A percentile compares a stretch with the other conserved stretches of the same genome.
phyloP scores from a whole-genome alignment of 1,284 basidiomycete species.

The Melanopsichium pennsylvanicum region DNA sequence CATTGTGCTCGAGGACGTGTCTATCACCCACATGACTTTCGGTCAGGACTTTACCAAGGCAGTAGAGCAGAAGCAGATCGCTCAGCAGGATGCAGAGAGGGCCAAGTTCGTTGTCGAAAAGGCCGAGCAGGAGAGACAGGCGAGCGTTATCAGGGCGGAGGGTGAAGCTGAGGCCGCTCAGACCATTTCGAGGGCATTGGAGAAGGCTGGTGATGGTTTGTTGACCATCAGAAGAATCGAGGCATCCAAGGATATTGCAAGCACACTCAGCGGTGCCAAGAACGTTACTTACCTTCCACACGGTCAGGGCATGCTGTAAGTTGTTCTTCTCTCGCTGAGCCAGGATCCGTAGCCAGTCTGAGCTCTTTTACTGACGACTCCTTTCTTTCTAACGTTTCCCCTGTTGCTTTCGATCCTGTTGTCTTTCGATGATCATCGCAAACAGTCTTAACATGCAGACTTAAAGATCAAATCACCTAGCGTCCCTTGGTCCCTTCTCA shows the following conservation, averaged over 20 bases:
- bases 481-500: not conserved
- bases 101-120: conserved; percentile 98
- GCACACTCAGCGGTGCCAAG: conserved; percentile 65
- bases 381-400: too few species aligned
- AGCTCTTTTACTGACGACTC: not conserved
- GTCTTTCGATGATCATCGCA: not conserved
- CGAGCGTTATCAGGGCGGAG: conserved; percentile 95
- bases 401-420: too few species aligned
- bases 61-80: conserved; percentile 97
- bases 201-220: conserved; percentile 94
- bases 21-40: conserved; percentile 76
- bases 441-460: conserved; percentile 46
- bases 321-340: conserved; percentile 4
- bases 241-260: conserved; percentile 91
- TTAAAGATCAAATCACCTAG: not conserved
- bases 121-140: conserved; percentile 97
- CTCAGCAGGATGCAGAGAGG: conserved; percentile 90
- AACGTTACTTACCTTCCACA: conserved; percentile 69
- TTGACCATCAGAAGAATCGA: conserved; percentile 96
- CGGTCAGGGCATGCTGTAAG: conserved; percentile 65
- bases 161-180: conserved; percentile 89
- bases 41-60: conserved; percentile 75
- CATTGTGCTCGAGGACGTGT: conserved; percentile 95
- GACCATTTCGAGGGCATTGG: conserved; percentile 90
- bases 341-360: too few species aligned